Base-by-base conservation (phyloP, 2,329 filamentous ascomycete genomes). In the Fusarium metavorans region DNA sequence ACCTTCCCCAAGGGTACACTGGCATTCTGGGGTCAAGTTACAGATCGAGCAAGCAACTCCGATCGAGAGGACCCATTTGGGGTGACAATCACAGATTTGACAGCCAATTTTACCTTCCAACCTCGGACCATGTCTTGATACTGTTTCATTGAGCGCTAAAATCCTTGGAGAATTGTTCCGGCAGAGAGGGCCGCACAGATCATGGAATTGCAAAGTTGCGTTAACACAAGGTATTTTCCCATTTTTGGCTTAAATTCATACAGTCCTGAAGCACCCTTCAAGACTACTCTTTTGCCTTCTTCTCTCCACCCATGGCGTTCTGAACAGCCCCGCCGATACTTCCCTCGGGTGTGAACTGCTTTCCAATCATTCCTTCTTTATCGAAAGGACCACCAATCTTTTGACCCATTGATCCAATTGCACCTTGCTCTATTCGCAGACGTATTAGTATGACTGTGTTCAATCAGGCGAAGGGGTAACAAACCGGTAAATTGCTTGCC, bases 401-500 rank as follows among this genome's bases (percentile, higher is more conserved):
- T 78, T 89, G 82, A 0, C 85, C 87, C 3, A 84, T 81, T 13
- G 87, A 84, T 8, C 88, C 88, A n/a, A 90, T 79, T 0, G 84
- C 82, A 20, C 88, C 88, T 6, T 87, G 77, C 41, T 84, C 84
- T 86, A 20, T 2, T 7, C 4, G 0, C 14, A 1, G 1, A n/a
- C 1, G 5, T 1, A 52, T n/a, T 13, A 56, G 32, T 1, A 10
- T 11, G 6, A 7, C 7, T 3, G 1, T 3, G 20, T 9, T 4
- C 2, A 25, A 4, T 25, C 1, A n/a, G n/a, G n/a, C n/a, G n/a
- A n/a, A n/a, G n/a, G n/a, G n/a, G n/a, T n/a, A n/a, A n/a, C n/a
- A n/a, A n/a, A n/a, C 86, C 84, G 5, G 86, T 90, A 76, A 90
- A 90, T 25, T 90, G 87, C 74, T 87, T 88, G 23, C 89, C 88